These are phyloP conservation scores for Ogataea degrootiae DNA, from an alignment of 805 yeast genomes.

Conservation along the genomic window DNA sequence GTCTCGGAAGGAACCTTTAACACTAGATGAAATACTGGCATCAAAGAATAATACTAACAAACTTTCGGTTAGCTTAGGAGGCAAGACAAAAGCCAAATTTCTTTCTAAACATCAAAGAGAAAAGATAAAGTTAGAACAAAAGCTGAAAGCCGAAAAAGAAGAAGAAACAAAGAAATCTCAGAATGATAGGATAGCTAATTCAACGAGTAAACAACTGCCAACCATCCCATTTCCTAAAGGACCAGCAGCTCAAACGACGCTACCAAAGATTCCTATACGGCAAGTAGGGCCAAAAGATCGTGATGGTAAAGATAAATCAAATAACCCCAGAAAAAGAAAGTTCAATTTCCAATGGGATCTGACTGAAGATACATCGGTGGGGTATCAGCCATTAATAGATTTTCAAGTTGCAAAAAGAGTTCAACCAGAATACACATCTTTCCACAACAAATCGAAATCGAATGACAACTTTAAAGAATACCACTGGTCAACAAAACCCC, in stretches of 20 bases:
- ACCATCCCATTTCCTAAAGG: no score
- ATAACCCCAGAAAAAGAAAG: conserved; percentile 23
- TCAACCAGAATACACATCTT: not conserved
- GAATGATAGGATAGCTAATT: not conserved
- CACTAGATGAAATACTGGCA: conserved; percentile 33
- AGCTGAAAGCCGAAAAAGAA: conserved; percentile 7
- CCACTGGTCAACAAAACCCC: conserved; percentile 68
- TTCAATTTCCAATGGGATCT: conserved; percentile 69
- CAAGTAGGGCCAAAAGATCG: not conserved
- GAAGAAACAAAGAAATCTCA: conserved; percentile 1
- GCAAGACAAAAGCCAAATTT: conserved; percentile 26
- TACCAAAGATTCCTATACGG: not conserved
- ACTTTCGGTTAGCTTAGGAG: conserved; percentile 15
- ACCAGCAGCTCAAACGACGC: not conserved
- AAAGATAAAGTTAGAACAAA: conserved; percentile 25
- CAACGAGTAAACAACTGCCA: no score
- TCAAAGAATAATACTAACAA: conserved; percentile 23
- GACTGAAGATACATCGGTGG: conserved; percentile 58
- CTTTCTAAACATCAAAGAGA: conserved; percentile 43
- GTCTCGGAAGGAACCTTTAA: conserved; percentile 27
- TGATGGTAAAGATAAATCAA: not conserved
- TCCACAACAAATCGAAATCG: conserved; percentile 1
- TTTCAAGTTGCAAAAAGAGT: conserved; percentile 20
- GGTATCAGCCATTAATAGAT: conserved; percentile 37
- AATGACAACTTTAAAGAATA: conserved; percentile 6